Percentiles rank a stretch among this genome's conserved stretches.
phyloP scores from a whole-genome alignment of 2,329 filamentous ascomycete species.

The Fusarium keratoplasticum region DNA sequence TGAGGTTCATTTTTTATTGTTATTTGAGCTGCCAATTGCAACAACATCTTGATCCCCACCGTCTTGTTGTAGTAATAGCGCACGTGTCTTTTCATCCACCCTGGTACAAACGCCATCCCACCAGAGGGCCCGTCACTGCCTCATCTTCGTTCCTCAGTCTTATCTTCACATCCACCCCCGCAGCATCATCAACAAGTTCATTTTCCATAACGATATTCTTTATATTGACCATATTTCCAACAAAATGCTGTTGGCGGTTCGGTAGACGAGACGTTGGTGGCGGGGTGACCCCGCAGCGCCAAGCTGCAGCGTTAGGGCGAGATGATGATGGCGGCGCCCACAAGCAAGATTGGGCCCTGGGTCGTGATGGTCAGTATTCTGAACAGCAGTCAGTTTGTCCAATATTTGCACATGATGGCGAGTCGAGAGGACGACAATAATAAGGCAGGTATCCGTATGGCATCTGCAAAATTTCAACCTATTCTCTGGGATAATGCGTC shows the following conservation, averaged over 20 bases:
- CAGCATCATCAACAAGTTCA: background rate
- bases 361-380: background rate
- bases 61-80: background rate
- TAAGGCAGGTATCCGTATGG: background rate
- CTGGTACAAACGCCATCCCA: background rate
- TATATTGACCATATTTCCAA: background rate
- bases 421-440: background rate
- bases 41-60: background rate
- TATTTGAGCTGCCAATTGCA: background rate
- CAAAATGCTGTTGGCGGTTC: background rate
- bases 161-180: background rate
- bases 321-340: background rate
- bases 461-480: background rate
- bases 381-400: background rate
- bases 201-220: background rate
- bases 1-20: background rate
- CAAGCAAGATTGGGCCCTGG: background rate
- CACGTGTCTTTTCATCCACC: background rate
- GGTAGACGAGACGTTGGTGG: background rate
- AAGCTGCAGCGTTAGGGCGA: background rate
- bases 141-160: background rate
- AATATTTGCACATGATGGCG: background rate
- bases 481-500: background rate
- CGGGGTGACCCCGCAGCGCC: background rate
- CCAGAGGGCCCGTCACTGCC: background rate